Evolutionary conservation across 2,329 filamentous ascomycete species (phyloP).

Genomic region (Botrytis aclada): DNA sequence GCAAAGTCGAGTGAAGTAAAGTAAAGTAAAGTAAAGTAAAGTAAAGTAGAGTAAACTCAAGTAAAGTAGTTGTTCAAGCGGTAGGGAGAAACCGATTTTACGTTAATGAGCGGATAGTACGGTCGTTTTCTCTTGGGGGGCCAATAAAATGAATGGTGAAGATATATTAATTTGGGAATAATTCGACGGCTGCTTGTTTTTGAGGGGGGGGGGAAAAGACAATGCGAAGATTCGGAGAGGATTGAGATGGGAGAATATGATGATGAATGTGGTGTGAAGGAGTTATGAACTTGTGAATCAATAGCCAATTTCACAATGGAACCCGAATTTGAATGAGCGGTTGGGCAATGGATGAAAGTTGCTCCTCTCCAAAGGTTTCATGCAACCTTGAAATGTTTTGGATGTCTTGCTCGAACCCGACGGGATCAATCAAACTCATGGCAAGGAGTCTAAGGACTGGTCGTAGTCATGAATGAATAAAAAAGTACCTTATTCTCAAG

Average conservation of each 20-base stretch:
- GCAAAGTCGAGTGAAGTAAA: neutral
- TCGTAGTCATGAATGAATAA: no score
- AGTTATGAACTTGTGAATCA: neutral
- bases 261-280: neutral
- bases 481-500: neutral
- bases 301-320: slow-evolving; percentile 8
- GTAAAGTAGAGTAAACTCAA: neutral
- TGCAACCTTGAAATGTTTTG: slow-evolving; percentile 10
- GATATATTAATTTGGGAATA: slow-evolving; percentile 1
- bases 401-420: slow-evolving; percentile 7
- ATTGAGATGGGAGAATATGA: neutral
- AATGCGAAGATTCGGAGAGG: neutral
- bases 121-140: neutral
- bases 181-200: neutral
- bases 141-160: neutral
- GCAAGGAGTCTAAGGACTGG: no score
- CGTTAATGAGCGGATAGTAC: neutral
- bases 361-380: slow-evolving; percentile 12
- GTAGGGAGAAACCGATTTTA: neutral
- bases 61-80: neutral
- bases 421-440: neutral
- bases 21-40: neutral
- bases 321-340: neutral
- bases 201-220: neutral
- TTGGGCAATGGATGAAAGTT: slow-evolving; percentile 1